phyloP scores from a whole-genome alignment of 116 monocot genomes.

The Posidonia oceanica region DNA sequence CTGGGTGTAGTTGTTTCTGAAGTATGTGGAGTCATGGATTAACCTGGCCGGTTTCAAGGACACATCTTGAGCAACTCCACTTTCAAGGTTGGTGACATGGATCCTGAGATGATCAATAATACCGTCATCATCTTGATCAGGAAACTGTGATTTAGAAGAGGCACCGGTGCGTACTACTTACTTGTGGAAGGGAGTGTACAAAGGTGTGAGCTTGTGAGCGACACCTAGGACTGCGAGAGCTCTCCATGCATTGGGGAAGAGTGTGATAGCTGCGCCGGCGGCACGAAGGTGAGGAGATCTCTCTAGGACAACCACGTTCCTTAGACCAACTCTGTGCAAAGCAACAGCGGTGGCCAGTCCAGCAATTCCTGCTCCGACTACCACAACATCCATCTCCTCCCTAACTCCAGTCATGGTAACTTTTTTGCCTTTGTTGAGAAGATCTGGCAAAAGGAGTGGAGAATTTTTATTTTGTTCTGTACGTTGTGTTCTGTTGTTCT shows the following conservation, averaged over 20 bases:
- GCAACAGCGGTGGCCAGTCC: slow-evolving; percentile 31
- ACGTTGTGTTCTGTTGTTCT: too few relatives aligned
- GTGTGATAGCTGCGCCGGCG: slow-evolving; percentile 20
- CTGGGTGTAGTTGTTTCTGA: neutral
- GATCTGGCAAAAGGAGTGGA: too few relatives aligned
- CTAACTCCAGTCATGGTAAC: too few relatives aligned
- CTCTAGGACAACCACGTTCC: slow-evolving; percentile 26
- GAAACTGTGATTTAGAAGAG: too few relatives aligned
- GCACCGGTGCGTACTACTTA: neutral
- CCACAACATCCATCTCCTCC: slow-evolving; percentile 15
- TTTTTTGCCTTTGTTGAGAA: too few relatives aligned
- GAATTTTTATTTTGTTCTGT: too few relatives aligned
- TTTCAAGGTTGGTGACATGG: slow-evolving; percentile 13
- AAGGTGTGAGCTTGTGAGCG: slow-evolving; percentile 24
- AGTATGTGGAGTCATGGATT: neutral
- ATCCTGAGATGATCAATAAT: slow-evolving; percentile 1
- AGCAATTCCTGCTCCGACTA: slow-evolving; percentile 30
- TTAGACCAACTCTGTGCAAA: slow-evolving; percentile 8
- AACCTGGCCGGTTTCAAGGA: neutral
- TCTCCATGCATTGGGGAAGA: slow-evolving; percentile 32
- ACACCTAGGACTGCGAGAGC: slow-evolving; percentile 35
- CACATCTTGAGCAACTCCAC: slow-evolving; percentile 19
- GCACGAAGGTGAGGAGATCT: slow-evolving; percentile 13
- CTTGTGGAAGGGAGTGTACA: slow-evolving; percentile 10
- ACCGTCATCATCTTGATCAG: neutral